Percentiles rank a stretch among this genome's conserved stretches.
Conservation (phyloP, 2,329 filamentous ascomycete genomes). For the Xylariomycetidae sp. region DNA sequence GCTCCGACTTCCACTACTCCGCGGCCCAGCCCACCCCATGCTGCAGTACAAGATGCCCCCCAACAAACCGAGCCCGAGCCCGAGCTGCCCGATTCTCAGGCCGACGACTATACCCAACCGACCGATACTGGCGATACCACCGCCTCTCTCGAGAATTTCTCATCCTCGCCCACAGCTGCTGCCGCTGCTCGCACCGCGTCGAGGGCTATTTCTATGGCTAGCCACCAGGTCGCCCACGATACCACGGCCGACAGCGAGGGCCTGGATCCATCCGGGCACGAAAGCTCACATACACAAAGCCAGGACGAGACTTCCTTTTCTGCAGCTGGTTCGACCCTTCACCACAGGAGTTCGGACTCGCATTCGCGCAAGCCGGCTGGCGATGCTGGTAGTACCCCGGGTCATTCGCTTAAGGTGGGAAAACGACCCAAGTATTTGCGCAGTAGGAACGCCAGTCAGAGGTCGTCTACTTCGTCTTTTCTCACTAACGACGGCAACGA, state of each 20-base stretch:
- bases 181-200: constrained; percentile 45
- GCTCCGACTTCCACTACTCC: constrained; percentile 6
- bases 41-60: background rate
- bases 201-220: constrained; percentile 44
- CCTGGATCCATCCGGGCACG: constrained; percentile 14
- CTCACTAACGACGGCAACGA: constrained; percentile 57
- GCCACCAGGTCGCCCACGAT: constrained; percentile 17
- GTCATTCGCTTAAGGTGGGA: constrained; percentile 40
- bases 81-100: constrained; percentile 1
- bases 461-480: constrained; percentile 58
- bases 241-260: constrained; percentile 14
- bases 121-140: constrained; percentile 35
- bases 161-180: constrained; percentile 53
- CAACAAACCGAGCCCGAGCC: constrained; percentile 6
- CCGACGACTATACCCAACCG: constrained; percentile 7
- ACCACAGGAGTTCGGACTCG: constrained; percentile 29
- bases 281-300: constrained; percentile 24
- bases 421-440: constrained; percentile 53
- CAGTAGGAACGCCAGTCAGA: constrained; percentile 52
- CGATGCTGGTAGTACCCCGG: constrained; percentile 44
- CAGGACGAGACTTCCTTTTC: constrained; percentile 25
- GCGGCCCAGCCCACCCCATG: constrained; percentile 5
- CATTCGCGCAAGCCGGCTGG: constrained; percentile 25
- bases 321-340: constrained; percentile 21
- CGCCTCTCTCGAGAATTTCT: constrained; percentile 47